phyloP scores from a whole-genome alignment of 495 filamentous ascomycete species.

The Letharia columbiana region DNA sequence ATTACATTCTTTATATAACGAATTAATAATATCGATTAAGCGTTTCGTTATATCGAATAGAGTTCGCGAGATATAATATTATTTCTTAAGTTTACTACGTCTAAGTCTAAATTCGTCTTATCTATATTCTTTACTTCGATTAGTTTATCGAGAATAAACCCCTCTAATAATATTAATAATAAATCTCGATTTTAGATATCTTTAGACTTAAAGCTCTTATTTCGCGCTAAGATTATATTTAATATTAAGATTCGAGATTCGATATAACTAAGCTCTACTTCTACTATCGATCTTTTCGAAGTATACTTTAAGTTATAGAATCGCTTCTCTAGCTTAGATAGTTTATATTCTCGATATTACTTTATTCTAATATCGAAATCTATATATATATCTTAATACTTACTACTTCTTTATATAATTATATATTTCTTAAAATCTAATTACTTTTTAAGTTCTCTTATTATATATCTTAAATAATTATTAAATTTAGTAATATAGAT shows the following conservation, averaged over 20 bases:
- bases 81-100: not conserved
- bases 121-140: not conserved
- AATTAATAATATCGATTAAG: not conserved
- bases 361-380: slow-evolving; percentile 5
- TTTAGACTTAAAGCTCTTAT: not conserved
- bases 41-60: not conserved
- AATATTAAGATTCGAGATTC: not conserved
- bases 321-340: slow-evolving; percentile 4
- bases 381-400: not conserved
- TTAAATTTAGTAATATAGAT: not conserved
- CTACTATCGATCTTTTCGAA: not conserved
- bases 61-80: not conserved
- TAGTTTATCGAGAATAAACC: not conserved
- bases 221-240: not conserved
- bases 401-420: not conserved
- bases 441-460: not conserved
- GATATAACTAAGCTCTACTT: not conserved
- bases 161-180: not conserved
- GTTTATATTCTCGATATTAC: not conserved
- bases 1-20: not conserved
- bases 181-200: not conserved
- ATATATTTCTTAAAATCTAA: not conserved
- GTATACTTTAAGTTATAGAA: not conserved
- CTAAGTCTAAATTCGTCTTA: not conserved
- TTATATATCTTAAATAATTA: not conserved